phyloP scores from a whole-genome alignment of 371 early-diverging fungal species.

The Zopfochytrium polystomum region DNA sequence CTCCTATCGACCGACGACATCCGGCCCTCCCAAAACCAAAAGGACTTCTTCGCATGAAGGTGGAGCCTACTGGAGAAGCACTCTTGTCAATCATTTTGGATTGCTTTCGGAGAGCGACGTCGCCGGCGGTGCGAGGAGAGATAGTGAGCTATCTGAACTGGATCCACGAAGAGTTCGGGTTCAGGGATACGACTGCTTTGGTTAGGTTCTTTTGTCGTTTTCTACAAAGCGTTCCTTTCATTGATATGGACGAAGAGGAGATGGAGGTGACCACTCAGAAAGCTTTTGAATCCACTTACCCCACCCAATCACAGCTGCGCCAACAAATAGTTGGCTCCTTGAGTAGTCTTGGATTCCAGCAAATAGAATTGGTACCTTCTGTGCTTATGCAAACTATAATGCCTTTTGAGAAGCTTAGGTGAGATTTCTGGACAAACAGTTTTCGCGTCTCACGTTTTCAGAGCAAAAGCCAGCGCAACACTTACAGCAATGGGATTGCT shows the following conservation, averaged over 20 bases:
- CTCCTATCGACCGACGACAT: not conserved
- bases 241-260: constrained; percentile 15
- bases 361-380: constrained; percentile 35
- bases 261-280: constrained; percentile 13
- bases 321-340: constrained; percentile 20
- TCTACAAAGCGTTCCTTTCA: constrained; percentile 22
- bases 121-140: constrained; percentile 22
- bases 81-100: constrained; percentile 28
- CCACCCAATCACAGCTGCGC: not conserved
- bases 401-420: constrained; percentile 6
- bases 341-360: constrained; percentile 21
- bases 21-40: constrained; percentile 4
- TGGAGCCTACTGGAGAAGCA: constrained; percentile 27
- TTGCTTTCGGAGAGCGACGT: constrained; percentile 16
- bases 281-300: not conserved
- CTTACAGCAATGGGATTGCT: not conserved
- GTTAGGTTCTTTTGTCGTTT: constrained; percentile 25
- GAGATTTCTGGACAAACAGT: too few relatives aligned
- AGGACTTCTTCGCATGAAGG: constrained; percentile 18
- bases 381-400: constrained; percentile 14
- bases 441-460: too few relatives aligned
- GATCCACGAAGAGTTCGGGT: constrained; percentile 38
- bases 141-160: constrained; percentile 35
- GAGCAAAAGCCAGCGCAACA: constrained; percentile 9
- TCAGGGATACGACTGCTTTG: constrained; percentile 27